Evolutionary conservation across 106 monocot species (phyloP).

Genomic region (Xerophyta viscosa): DNA sequence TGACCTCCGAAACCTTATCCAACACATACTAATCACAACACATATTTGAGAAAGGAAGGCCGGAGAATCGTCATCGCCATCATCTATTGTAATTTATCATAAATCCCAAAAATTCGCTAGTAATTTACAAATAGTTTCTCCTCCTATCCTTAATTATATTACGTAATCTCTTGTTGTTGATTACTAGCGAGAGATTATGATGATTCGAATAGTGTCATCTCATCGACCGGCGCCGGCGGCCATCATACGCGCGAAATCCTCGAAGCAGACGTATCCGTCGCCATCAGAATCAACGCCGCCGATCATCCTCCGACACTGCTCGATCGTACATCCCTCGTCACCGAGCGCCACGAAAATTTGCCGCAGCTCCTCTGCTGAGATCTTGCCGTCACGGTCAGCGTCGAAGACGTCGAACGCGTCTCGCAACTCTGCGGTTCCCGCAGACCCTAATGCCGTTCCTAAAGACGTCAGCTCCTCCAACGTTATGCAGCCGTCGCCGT

Average conservation of each 20-base stretch:
- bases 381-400: conserved; percentile 57
- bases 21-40: too few species aligned
- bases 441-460: background rate
- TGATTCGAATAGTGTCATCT: too few species aligned
- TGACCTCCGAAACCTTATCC: too few species aligned
- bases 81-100: too few species aligned
- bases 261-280: conserved; percentile 64
- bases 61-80: too few species aligned
- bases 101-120: too few species aligned
- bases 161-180: too few species aligned
- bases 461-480: conserved; percentile 12
- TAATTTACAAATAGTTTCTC: too few species aligned
- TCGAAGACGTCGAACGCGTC: conserved; percentile 66
- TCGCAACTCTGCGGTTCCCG: conserved; percentile 19
- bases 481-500: conserved; percentile 28
- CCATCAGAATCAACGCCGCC: conserved; percentile 50
- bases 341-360: conserved; percentile 35
- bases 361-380: conserved; percentile 64
- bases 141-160: too few species aligned
- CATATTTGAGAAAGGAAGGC: too few species aligned
- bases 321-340: conserved; percentile 40
- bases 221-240: too few species aligned
- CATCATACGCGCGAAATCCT: conserved; percentile 74
- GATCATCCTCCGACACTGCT: conserved; percentile 73
- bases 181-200: too few species aligned